Evolutionary conservation across 2,329 filamentous ascomycete species (phyloP).

Genomic region (Penicillium rolfsii): DNA sequence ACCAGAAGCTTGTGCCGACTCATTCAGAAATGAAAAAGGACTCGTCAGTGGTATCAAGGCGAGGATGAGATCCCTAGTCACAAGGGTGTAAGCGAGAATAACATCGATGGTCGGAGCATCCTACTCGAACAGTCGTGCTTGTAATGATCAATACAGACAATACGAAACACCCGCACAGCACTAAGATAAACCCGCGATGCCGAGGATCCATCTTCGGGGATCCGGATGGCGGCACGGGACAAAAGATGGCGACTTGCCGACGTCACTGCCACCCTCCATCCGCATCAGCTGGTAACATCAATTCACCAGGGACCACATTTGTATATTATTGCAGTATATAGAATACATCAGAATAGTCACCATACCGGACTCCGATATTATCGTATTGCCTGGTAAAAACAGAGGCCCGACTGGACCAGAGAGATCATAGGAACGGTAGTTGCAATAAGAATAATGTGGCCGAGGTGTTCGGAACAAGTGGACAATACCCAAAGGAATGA

Average conservation of each 20-base stretch:
- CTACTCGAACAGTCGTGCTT: neutral
- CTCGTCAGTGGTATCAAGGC: neutral
- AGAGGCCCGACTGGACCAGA: neutral
- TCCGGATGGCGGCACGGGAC: slow-evolving; percentile 28
- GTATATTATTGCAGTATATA: neutral
- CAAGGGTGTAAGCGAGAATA: neutral
- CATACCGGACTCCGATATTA: neutral
- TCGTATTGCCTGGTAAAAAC: neutral
- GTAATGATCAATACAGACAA: neutral
- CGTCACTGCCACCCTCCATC: slow-evolving; percentile 34
- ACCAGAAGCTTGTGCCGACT: neutral
- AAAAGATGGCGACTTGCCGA: slow-evolving; percentile 34
- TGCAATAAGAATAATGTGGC: neutral
- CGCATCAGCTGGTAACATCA: slow-evolving; percentile 2
- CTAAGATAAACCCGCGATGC: slow-evolving; percentile 15
- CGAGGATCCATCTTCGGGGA: slow-evolving; percentile 25
- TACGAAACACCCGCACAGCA: neutral
- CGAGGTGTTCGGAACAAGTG: neutral
- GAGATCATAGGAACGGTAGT: neutral
- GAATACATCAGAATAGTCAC: neutral
- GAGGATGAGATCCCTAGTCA: neutral
- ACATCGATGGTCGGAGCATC: neutral
- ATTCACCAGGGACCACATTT: neutral
- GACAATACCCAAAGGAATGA: neutral
- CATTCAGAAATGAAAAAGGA: neutral